These are phyloP conservation scores for Wickerhamomyces strasburgensis DNA, from an alignment of 805 yeast genomes.

Conservation along the genomic window DNA sequence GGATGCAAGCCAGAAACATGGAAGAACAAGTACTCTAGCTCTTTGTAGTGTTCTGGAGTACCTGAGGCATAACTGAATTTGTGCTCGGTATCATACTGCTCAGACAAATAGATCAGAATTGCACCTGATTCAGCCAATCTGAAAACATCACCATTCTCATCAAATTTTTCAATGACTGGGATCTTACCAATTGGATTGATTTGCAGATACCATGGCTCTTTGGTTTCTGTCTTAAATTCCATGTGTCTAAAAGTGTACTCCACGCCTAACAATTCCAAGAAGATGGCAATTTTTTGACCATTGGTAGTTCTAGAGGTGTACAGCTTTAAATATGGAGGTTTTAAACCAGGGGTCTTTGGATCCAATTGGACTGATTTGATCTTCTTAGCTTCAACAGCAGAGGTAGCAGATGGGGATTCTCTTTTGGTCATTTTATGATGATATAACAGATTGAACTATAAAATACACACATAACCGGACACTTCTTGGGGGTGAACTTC, in stretches of 20 bases:
- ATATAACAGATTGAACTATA: too few species aligned
- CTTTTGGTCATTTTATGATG: too few species aligned
- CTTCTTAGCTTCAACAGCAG: too few species aligned
- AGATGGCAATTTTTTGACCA: constrained; percentile 34
- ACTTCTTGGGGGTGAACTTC: too few species aligned
- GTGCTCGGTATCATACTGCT: constrained; percentile 50
- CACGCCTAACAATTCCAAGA: constrained; percentile 31
- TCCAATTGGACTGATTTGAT: constrained; percentile 8
- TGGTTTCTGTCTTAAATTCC: constrained; percentile 40
- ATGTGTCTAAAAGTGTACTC: constrained; percentile 32
- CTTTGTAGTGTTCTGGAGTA: constrained; percentile 43
- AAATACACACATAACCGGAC: too few species aligned
- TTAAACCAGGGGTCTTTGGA: constrained; percentile 14
- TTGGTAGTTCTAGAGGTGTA: constrained; percentile 37
- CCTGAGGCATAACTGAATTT: constrained; percentile 33
- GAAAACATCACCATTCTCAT: constrained; percentile 33
- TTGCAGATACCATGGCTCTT: constrained; percentile 50
- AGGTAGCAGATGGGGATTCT: too few species aligned
- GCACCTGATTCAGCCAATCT: constrained; percentile 58
- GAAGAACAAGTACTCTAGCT: constrained; percentile 48
- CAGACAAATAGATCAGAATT: constrained; percentile 51
- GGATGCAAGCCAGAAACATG: constrained; percentile 58
- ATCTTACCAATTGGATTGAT: constrained; percentile 59
- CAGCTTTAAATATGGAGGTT: constrained; percentile 38
- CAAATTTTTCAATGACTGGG: constrained; percentile 43